phyloP scores from a whole-genome alignment of 371 early-diverging fungal genomes.

The Apophysomyces elegans region DNA sequence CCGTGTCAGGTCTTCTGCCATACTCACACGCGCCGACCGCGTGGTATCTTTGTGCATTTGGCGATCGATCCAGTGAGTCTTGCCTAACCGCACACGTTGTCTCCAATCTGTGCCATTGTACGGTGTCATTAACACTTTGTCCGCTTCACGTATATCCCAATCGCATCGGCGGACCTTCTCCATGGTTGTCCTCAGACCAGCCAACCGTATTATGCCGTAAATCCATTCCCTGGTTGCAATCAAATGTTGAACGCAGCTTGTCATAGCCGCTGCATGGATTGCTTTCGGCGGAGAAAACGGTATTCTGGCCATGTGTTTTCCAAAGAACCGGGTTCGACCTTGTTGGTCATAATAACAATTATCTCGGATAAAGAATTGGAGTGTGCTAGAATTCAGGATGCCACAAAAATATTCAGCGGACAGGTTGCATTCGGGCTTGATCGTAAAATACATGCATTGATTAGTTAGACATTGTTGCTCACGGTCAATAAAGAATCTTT shows the following conservation, averaged over 20 bases:
- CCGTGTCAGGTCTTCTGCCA: conserved; percentile 12
- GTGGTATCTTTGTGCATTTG: conserved; percentile 15
- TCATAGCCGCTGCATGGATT: conserved; percentile 19
- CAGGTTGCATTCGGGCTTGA: conserved; percentile 33
- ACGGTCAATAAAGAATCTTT: conserved; percentile 60
- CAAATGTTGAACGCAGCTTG: conserved; percentile 24
- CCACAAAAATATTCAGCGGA: conserved; percentile 54
- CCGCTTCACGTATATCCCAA: conserved; percentile 30
- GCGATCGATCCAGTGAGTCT: background rate
- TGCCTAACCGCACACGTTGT: background rate
- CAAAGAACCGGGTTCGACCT: conserved; percentile 65
- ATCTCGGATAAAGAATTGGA: conserved; percentile 58
- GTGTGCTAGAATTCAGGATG: conserved; percentile 57
- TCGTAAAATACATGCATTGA: conserved; percentile 66
- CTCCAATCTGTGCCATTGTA: background rate
- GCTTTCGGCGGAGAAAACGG: conserved; percentile 56
- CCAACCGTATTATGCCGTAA: conserved; percentile 22
- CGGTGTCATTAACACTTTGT: conserved; percentile 3
- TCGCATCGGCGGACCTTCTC: conserved; percentile 38
- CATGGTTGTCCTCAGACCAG: conserved; percentile 19
- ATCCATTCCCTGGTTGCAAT: conserved; percentile 25
- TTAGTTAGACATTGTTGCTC: conserved; percentile 48
- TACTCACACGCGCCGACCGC: background rate
- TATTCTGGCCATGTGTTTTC: conserved; percentile 65
- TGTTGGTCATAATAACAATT: conserved; percentile 68